Evolutionary conservation across 148 eudicot genomes (phyloP), one percentile per base, ranked within the genome.

Genomic region (Nyssa sinensis): DNA sequence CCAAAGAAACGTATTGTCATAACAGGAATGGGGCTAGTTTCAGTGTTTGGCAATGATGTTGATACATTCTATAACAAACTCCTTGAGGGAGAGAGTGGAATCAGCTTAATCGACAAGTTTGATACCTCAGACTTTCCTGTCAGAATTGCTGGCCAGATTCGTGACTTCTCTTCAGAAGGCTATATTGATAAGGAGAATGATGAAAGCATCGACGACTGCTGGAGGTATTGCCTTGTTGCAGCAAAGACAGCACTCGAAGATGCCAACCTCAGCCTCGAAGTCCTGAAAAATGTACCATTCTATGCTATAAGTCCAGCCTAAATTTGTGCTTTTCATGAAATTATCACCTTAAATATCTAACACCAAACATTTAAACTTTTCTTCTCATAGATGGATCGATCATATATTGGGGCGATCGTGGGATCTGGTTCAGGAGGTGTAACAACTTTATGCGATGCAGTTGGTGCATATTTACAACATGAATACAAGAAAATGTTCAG

Each of bases 1-100:
- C 78, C 81, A 12, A 79, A 41, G 74, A 79, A 79, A 58, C 77
- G 81, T 14, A 62, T 74, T 21, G 81, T 79, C 35, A 63, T 79
- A 19, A 79, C 81, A 6, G 81, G 81, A 67, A 79, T 69, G 78
- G 81, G 81, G 0, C 70, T 79, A 0, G 81, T 74, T 24, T 79
- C 81, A 0, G 78, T 74, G 31, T 64, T 74, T 17, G 81, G 81
- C 6, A 67, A 71, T 2, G 78, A 79, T 17, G 81, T 79, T 14
- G 74, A 79, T 53, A 55, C 41, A 27, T 79, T 60, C 69, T 79
- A 79, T 47, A 23, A 63, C 49, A 74, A 27, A 32, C 74, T 79
- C 16, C 62, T 79, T 32, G 49, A 60, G 5, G 81, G 81, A 23
- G 78, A 79, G 55, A 79, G 78, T 29, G 81, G 78, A 0, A 47